Evolutionary conservation across 192 early-diverging fungal genomes (phyloP).

Genomic region (Kickxella alabastrina): DNA sequence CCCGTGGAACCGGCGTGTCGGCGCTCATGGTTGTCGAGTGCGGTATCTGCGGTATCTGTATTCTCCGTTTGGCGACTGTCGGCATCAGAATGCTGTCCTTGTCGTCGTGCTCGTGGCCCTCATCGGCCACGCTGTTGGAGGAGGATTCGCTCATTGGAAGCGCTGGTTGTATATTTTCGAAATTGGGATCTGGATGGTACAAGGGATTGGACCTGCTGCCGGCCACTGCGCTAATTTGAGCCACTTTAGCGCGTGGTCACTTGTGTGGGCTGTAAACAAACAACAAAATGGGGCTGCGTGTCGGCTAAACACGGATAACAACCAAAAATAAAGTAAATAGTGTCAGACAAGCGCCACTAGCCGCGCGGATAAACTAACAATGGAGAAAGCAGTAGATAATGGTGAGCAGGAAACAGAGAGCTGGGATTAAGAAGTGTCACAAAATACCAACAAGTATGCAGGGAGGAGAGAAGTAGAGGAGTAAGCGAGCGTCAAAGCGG

Average conservation of each 20-base stretch:
- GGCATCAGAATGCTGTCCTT: slow-evolving; percentile 11
- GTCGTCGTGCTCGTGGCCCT: slow-evolving; percentile 17
- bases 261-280: no score
- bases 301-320: neutral
- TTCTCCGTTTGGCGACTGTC: slow-evolving; percentile 21
- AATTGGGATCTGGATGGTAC: no score
- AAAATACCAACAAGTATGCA: no score
- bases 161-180: no score
- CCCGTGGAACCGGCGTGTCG: slow-evolving; percentile 6
- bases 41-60: slow-evolving; percentile 42
- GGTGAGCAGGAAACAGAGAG: no score
- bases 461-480: no score
- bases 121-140: slow-evolving; percentile 3
- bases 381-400: neutral
- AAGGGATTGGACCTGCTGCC: no score
- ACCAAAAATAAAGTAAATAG: slow-evolving; percentile 1
- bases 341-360: neutral
- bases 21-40: slow-evolving; percentile 30
- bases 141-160: slow-evolving; percentile 9
- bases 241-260: no score
- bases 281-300: neutral
- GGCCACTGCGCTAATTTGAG: no score
- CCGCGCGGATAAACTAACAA: neutral
- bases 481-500: no score
- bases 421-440: no score